Evolutionary conservation across 768 basidiomycete species (phyloP).

Genomic region (Trametes cinnabarina): DNA sequence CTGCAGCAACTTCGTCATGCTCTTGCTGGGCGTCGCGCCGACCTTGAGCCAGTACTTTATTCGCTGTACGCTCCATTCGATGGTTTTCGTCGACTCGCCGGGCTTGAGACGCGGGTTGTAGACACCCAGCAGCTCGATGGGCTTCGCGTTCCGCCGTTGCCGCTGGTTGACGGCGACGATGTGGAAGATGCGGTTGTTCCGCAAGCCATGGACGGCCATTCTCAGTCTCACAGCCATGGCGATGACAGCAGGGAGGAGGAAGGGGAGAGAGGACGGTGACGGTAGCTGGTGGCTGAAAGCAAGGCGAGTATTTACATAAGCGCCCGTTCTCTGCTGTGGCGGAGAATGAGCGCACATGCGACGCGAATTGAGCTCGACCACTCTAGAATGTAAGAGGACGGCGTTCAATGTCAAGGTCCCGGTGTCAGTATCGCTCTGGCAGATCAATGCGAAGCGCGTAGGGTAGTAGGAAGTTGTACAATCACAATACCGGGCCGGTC

Average conservation of each 20-base stretch:
- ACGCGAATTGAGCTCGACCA: too few species aligned
- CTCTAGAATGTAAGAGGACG: too few species aligned
- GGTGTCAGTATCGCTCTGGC: too few species aligned
- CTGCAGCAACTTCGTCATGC: constrained; percentile 74
- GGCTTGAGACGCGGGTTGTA: constrained; percentile 68
- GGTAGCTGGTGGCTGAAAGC: background rate
- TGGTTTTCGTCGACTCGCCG: constrained; percentile 59
- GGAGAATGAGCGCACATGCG: too few species aligned
- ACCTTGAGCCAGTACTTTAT: constrained; percentile 87
- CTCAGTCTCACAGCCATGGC: constrained; percentile 84
- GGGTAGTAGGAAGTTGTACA: too few species aligned
- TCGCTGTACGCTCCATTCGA: constrained; percentile 89
- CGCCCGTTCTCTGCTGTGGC: background rate
- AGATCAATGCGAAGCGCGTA: too few species aligned
- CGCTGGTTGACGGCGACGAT: constrained; percentile 79
- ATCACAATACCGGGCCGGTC: too few species aligned
- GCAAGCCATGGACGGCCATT: constrained; percentile 75
- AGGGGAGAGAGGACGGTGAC: background rate
- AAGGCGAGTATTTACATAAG: background rate
- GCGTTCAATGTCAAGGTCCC: too few species aligned
- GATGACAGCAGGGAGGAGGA: background rate
- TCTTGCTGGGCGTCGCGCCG: constrained; percentile 79
- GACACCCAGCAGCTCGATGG: constrained; percentile 82
- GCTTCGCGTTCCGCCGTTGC: constrained; percentile 76
- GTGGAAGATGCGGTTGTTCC: constrained; percentile 76